Evolutionary conservation across 2,329 filamentous ascomycete species (phyloP).

Genomic region (Monosporascus cannonballus): DNA sequence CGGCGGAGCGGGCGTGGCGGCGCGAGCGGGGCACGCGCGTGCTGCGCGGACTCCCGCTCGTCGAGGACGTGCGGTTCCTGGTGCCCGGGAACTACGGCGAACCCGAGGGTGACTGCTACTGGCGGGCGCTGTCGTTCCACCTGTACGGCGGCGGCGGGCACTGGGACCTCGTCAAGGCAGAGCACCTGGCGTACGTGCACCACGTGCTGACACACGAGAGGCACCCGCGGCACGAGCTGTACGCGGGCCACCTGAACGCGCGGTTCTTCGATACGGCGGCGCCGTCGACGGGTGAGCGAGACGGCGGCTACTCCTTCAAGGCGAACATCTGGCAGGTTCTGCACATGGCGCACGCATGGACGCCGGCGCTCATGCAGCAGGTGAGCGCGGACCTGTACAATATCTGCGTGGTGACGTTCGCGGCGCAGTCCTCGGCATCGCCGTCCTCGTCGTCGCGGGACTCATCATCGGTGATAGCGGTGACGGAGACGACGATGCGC

Average conservation of each 20-base stretch:
- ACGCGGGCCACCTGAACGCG: slow-evolving; percentile 17
- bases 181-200: slow-evolving; percentile 24
- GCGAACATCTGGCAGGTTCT: slow-evolving; percentile 27
- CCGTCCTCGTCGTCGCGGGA: no score
- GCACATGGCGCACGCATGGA: slow-evolving; percentile 23
- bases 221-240: slow-evolving; percentile 23
- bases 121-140: slow-evolving; percentile 21
- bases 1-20: slow-evolving; percentile 5
- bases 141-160: slow-evolving; percentile 20
- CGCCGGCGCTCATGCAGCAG: slow-evolving; percentile 21
- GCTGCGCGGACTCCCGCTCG: slow-evolving; percentile 25
- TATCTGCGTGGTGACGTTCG: slow-evolving; percentile 25
- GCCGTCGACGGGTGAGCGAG: neutral
- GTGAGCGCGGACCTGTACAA: slow-evolving; percentile 29
- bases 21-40: neutral
- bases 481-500: slow-evolving; percentile 21
- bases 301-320: slow-evolving; percentile 4
- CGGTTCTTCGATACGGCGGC: slow-evolving; percentile 11
- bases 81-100: slow-evolving; percentile 15
- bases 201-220: slow-evolving; percentile 15
- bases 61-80: slow-evolving; percentile 26
- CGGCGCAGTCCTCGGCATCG: no score
- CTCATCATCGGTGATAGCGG: slow-evolving; percentile 9
- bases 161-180: slow-evolving; percentile 27
- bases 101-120: slow-evolving; percentile 25